Base-by-base conservation (phyloP, 352 stramenopile species). In the Phytophthora litchii region DNA sequence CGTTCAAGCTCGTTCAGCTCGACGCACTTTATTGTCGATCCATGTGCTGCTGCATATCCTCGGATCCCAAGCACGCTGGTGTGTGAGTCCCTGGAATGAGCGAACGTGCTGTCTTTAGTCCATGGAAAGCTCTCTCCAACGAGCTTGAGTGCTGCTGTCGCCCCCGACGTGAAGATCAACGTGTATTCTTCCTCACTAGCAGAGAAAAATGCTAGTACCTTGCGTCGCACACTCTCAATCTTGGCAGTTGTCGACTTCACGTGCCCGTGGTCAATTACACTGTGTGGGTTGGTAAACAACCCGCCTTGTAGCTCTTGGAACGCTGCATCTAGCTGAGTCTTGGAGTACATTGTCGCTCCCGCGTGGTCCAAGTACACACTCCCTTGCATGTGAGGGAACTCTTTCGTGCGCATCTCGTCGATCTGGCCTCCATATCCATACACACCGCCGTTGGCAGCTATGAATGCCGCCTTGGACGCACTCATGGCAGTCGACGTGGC, bases 351-450 rank as follows among this genome's bases (percentile, higher is more conserved):
- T 17, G 88, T 95, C 25, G 88, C 85, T 29, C 86, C 86, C 3
- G 88, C 86, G 57, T 96, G 86, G 54, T 96, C 88, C 47, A 96
- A 58, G 56, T 95, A 95, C 42, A 92, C 65, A 36, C 62, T 76
- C 8, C 54, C 62, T 45, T 66, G 12, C 67, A 86, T 62, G 42
- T 83, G 76, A 13, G 73, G 56, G 45, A 83, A 86, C 54, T 86
- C 71, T 1, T 51, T 64, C 32, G 41, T 23, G 36, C 71, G 76
- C 71, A 86, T 78, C 21, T 68, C 64, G 44, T 86, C 71, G 19
- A 83, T 51, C 50, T 40, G 17, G 7, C 56, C 53, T 37, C 64
- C 63, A 52, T 77, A 76, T 46, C 72, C 72, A 32, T 80, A 80
- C 41, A 51, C 46, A 29, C 58, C 67, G 14, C 44, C 60, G 31